Evolutionary conservation across 192 early-diverging fungal species (phyloP), one percentile per base, ranked within the genome.

Genomic region (Coemansia sp.): DNA sequence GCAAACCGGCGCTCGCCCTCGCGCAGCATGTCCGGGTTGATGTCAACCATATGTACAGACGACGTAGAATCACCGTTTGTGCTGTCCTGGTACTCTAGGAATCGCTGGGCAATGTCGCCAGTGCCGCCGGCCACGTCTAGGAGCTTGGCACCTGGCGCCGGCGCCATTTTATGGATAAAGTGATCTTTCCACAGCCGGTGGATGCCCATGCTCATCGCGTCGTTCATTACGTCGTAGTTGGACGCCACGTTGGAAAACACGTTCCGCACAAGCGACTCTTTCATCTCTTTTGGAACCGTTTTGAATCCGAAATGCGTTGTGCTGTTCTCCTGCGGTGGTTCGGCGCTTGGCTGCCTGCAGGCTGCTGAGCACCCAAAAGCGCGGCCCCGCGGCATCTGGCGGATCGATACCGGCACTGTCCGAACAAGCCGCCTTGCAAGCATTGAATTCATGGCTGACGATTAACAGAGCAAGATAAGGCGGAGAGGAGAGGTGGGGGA

Each of bases 211-310:
- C 86, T 89, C 94, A 97, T 97, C 15, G 89, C 86, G 53, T 97
- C 94, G 79, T 97, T 97, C 96, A 99, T 97, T 9, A 94, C 51
- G 67, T 99, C 96, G 78, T 99, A 99, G 42, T 88, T 94, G n/a
- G 78, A 67, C 2, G 96, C 96, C 15, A 99, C 96, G 58, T 82
- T 92, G n/a, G 86, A 81, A 67, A 97, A 98, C 10, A 98, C 96
- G 44, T 82, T 65, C 43, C 84, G 87, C 27, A 98, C 94, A 22
- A 99, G 79, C 30, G 80, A 67, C 60, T 97, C 93, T 64, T 99
- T 99, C 55, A 86, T 82, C 23, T 82, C 82, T 52, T 88, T 83
- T 5, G 84, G 84, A 21, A 99, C 90, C 19, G 90, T 86, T 38
- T 87, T 86, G 69, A 91, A 99, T 5, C 96, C 96, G 76, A 99